Base-by-base conservation (phyloP, 2,329 filamentous ascomycete species). In the Seiridium unicorne region DNA sequence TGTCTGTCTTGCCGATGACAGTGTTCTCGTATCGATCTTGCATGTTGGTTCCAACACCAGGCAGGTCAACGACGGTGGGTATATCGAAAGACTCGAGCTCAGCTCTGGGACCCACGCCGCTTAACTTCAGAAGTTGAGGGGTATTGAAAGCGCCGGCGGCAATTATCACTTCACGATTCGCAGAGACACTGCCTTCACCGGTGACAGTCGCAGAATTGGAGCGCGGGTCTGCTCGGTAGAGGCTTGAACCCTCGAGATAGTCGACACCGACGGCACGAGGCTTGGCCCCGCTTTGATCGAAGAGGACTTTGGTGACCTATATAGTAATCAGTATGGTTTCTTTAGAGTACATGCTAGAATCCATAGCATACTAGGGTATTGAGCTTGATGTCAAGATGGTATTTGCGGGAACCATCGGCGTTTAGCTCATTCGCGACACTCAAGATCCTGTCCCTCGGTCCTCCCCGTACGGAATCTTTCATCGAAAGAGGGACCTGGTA, bases 401-500 rank as follows among this genome's bases (percentile, higher is more conserved):
- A 63, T 47, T 63, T 63, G 55, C 60, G 61, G 10, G 54, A 60
- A 60, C 81, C 75, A 7, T 66, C 62, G 64, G 75, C 76, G 60
- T 72, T 73, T 3, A 77, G 78, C 2, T 62, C 64, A 36, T 61
- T 60, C 58, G 77, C 77, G 26, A 78, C 78, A 46, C 75, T 72
- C 59, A 81, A 65, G 26, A 84, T 71, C 57, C 82, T 82, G 51
- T 83, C 78, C 32, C 80, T 79, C n/a, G 81, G 73, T 18, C 76
- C 76, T 42, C 70, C 78, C 8, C 81, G 79, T 54, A 74, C 76
- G 53, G 69, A 70, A 5, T 72, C 68, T 60, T 74, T 70, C 46
- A 80, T 77, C 1, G 77, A 76, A 34, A 84, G 65, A 7, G 83
- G 81, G 8, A 84, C 77, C 64, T 83, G 81, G 68, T 77, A 84